Evolutionary conservation across 83 land plant genomes (phyloP).

Genomic region (Thuja plicata): DNA sequence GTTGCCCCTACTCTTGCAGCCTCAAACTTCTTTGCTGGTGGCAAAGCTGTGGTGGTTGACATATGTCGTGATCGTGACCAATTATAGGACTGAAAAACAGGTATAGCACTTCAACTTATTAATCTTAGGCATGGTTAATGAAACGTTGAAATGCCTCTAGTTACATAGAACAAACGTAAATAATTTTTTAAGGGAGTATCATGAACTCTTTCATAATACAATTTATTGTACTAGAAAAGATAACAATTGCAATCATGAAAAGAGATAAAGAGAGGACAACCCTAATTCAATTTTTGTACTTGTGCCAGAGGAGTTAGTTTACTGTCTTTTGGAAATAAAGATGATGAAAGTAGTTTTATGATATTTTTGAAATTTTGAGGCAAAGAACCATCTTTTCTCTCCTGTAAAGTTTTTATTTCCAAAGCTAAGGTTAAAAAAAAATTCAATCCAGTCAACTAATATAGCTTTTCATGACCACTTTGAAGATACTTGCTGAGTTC

Average conservation of each 20-base stretch:
- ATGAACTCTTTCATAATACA: not conserved
- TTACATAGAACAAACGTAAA: not conserved
- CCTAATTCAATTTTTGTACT: not conserved
- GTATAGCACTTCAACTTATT: slow-evolving; percentile 5
- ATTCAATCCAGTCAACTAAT: not conserved
- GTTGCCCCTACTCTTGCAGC: slow-evolving; percentile 34
- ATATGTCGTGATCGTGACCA: slow-evolving; percentile 17
- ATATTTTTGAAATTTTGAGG: not conserved
- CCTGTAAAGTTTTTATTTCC: not conserved
- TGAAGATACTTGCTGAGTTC: not conserved
- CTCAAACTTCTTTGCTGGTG: slow-evolving; percentile 10
- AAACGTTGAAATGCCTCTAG: not conserved
- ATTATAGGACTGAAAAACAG: slow-evolving; percentile 11
- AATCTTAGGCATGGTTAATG: not conserved
- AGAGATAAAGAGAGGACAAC: not conserved
- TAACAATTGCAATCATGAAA: not conserved
- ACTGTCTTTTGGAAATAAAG: not conserved
- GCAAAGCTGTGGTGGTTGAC: slow-evolving; percentile 20
- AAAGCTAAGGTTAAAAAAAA: not conserved
- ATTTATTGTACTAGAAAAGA: not conserved
- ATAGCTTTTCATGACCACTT: not conserved
- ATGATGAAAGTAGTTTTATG: not conserved
- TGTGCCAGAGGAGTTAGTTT: not conserved
- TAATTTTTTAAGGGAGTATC: not conserved
- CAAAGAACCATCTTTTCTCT: not conserved